Percentiles rank a stretch among this genome's conserved stretches.
Evolutionary conservation across 1,284 basidiomycete genomes (phyloP).

Genomic region (Tilletia caries): DNA sequence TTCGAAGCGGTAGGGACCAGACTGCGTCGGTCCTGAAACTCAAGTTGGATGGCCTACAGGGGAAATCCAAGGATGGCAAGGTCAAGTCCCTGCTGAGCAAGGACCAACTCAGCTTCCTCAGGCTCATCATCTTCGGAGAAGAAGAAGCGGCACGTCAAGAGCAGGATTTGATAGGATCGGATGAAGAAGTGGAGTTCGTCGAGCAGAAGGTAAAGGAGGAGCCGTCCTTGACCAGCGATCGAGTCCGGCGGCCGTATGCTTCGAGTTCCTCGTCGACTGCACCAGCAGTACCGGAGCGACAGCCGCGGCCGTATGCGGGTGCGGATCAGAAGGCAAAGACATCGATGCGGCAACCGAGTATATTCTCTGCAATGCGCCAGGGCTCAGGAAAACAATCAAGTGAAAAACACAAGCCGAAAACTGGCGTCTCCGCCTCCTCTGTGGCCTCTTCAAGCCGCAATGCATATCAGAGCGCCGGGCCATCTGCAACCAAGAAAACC

Average conservation of each 20-base stretch:
- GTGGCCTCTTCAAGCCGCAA: background rate
- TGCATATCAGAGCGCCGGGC: background rate
- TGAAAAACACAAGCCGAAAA: no score
- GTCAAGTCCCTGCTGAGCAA: background rate
- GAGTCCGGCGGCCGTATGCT: no score
- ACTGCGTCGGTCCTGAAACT: background rate
- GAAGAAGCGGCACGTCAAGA: background rate
- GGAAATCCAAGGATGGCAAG: background rate
- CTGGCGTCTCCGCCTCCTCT: background rate
- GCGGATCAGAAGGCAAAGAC: background rate
- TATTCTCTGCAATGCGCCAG: background rate
- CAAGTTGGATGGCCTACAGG: background rate
- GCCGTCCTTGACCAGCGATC: no score
- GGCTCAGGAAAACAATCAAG: background rate
- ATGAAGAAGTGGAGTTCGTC: slow-evolving; percentile 7
- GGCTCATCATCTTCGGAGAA: background rate
- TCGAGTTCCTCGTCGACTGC: no score
- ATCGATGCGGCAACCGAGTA: slow-evolving; percentile 1
- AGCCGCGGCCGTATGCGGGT: no score
- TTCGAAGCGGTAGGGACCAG: background rate
- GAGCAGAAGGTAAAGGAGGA: background rate
- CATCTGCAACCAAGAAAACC: background rate
- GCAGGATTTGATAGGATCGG: background rate
- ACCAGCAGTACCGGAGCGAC: no score
- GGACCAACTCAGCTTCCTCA: background rate